Evolutionary conservation across 768 basidiomycete species (phyloP).

Genomic region (Tricholoma flavovirens): DNA sequence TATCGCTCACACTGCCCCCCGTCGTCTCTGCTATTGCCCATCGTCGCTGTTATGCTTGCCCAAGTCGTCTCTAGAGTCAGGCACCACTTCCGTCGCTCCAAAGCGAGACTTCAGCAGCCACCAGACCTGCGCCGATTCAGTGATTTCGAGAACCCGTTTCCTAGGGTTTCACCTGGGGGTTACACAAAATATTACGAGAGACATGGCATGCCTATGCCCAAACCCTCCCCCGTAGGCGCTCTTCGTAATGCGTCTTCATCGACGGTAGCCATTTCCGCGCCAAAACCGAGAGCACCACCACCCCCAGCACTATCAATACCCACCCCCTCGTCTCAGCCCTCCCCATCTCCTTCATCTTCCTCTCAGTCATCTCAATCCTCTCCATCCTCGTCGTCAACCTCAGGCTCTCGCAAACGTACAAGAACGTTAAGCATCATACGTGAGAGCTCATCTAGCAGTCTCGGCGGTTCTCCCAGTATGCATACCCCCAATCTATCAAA

Average conservation of each 20-base stretch:
- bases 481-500: constrained; percentile 1
- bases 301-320: constrained; percentile 4
- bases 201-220: constrained; percentile 14
- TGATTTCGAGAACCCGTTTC: constrained; percentile 33
- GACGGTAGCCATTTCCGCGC: constrained; percentile 4
- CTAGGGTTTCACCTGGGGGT: constrained; percentile 34
- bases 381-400: constrained; percentile 11
- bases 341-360: constrained; percentile 6
- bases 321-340: constrained; percentile 15
- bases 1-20: not conserved
- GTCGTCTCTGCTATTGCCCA: not conserved
- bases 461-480: not conserved
- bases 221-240: not conserved
- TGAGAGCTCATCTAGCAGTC: constrained; percentile 14
- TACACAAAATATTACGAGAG: constrained; percentile 35
- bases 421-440: constrained; percentile 17
- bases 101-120: constrained; percentile 18
- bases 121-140: constrained; percentile 33
- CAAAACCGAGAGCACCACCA: not conserved
- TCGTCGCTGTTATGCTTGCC: constrained; percentile 19
- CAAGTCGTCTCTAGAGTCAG: constrained; percentile 23
- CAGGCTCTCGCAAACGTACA: constrained; percentile 7
- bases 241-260: constrained; percentile 5
- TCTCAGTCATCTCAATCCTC: constrained; percentile 6
- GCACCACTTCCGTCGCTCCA: constrained; percentile 16